A percentile compares a stretch with the other conserved stretches of the same genome.
Conservation (phyloP, 2,329 filamentous ascomycete species). For the Neofusicoccum ribis region DNA sequence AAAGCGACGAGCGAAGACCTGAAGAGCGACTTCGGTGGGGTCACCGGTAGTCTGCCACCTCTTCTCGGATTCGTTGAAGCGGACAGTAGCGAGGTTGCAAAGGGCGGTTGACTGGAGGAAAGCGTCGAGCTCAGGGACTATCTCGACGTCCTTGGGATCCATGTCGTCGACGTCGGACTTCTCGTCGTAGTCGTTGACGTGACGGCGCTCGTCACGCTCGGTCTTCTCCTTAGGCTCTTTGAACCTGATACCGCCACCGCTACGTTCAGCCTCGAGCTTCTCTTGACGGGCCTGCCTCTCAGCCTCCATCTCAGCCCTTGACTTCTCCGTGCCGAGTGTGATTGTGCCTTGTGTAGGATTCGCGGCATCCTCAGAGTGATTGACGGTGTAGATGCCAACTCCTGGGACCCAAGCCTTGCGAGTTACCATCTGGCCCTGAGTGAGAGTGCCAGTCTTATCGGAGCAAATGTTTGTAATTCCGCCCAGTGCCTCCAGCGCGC, state of each 20-base stretch:
- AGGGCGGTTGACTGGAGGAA: slow-evolving; percentile 38
- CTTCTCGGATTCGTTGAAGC: slow-evolving; percentile 43
- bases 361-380: slow-evolving; percentile 30
- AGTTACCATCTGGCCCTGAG: slow-evolving; percentile 38
- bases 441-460: slow-evolving; percentile 51
- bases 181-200: slow-evolving; percentile 16
- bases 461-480: slow-evolving; percentile 50
- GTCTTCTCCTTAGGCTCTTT: slow-evolving; percentile 33
- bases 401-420: slow-evolving; percentile 37
- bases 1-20: slow-evolving; percentile 41
- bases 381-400: slow-evolving; percentile 35
- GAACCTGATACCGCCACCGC: slow-evolving; percentile 28
- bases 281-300: slow-evolving; percentile 25
- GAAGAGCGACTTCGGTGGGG: slow-evolving; percentile 42
- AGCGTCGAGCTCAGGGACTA: slow-evolving; percentile 31
- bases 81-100: slow-evolving; percentile 55
- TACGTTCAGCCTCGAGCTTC: slow-evolving; percentile 25
- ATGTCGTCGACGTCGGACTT: slow-evolving; percentile 19
- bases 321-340: slow-evolving; percentile 24
- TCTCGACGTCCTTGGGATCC: slow-evolving; percentile 28
- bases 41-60: slow-evolving; percentile 37
- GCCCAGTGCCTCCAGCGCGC: slow-evolving; percentile 38
- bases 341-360: slow-evolving; percentile 35
- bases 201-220: slow-evolving; percentile 23
- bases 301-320: slow-evolving; percentile 31